Evolutionary conservation across 177 flowering plant genomes (phyloP).

Genomic region (Vitis hybrid): DNA sequence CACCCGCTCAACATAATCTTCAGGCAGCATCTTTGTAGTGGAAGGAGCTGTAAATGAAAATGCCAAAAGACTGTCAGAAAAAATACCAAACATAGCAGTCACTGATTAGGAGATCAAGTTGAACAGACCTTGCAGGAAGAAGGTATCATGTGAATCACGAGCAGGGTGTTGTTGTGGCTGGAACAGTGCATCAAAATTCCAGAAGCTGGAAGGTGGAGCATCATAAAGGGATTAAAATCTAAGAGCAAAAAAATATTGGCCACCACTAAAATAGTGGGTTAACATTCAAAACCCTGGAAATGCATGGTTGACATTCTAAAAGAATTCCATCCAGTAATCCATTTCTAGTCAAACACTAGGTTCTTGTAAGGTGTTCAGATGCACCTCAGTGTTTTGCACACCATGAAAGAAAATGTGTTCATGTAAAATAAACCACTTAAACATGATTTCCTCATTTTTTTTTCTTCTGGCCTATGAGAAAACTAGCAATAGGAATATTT

Average conservation of each 20-base stretch:
- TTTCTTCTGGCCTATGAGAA: no score
- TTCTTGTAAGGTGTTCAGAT: background rate
- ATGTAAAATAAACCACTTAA: background rate
- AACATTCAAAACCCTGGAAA: background rate
- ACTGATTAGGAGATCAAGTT: background rate
- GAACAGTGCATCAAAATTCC: slow-evolving; percentile 96
- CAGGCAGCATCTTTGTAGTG: slow-evolving; percentile 75
- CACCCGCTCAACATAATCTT: slow-evolving; percentile 92
- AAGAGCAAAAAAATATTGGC: background rate
- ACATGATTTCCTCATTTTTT: no score
- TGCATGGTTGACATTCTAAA: background rate
- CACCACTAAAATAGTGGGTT: background rate
- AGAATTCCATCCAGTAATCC: no score
- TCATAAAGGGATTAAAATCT: slow-evolving; percentile 5
- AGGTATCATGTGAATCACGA: slow-evolving; percentile 99
- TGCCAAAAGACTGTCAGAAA: slow-evolving; percentile 11
- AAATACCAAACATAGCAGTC: background rate
- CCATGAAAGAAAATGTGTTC: background rate
- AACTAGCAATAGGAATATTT: no score
- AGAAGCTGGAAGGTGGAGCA: slow-evolving; percentile 60
- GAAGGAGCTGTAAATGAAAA: slow-evolving; percentile 58
- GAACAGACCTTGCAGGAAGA: slow-evolving; percentile 69
- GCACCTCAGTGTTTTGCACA: background rate
- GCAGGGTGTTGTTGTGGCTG: slow-evolving; percentile 99
- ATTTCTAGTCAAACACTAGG: background rate